These are phyloP conservation scores for Colletotrichum sp. DNA, from an alignment of 2,329 filamentous ascomycete species.

Conservation along the genomic window DNA sequence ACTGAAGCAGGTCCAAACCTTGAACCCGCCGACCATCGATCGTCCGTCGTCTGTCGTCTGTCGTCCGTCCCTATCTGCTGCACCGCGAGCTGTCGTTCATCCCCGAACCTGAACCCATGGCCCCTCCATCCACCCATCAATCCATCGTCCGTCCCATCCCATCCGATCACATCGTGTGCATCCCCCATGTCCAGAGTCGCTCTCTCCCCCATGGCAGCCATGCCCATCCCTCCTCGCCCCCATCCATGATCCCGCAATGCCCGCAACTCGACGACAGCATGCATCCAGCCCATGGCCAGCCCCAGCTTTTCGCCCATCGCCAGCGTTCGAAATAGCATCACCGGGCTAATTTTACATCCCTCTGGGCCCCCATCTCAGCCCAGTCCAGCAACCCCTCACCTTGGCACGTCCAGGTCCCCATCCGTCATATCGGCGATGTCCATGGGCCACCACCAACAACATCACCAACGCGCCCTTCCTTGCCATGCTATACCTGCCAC, in stretches of 20 bases:
- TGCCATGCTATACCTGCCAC: background rate
- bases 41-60: background rate
- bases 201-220: background rate
- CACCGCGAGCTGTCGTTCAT: background rate
- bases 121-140: background rate
- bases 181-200: background rate
- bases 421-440: background rate
- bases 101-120: background rate
- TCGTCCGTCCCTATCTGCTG: background rate
- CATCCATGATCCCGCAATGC: background rate
- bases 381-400: background rate
- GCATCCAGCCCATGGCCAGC: background rate
- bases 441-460: background rate
- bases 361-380: background rate
- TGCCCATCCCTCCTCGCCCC: background rate
- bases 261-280: background rate
- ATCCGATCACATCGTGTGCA: background rate
- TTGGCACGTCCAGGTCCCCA: background rate
- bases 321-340: conserved; percentile 15
- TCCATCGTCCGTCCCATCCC: background rate
- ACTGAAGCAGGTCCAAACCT: background rate
- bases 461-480: background rate
- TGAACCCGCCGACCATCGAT: background rate
- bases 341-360: conserved; percentile 7
- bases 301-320: background rate